Evolutionary conservation across 192 early-diverging fungal genomes (phyloP).

Genomic region (Coemansia sp.): DNA sequence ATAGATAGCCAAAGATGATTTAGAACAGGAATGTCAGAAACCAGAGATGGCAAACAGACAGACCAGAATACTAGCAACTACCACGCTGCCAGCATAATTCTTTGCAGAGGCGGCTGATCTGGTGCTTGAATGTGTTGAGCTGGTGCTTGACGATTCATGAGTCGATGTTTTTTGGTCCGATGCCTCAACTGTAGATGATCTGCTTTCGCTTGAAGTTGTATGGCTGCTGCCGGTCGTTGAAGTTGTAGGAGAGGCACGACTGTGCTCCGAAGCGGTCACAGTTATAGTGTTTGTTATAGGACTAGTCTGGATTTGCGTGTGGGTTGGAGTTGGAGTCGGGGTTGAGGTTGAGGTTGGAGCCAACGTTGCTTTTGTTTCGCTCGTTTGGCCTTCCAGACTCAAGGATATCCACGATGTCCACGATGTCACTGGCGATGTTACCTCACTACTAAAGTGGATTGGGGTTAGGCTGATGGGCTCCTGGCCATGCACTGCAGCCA

Average conservation of each 20-base stretch:
- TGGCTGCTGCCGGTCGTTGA: neutral
- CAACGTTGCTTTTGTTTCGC: neutral
- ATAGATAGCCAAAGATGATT: too few species aligned
- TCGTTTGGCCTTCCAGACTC: neutral
- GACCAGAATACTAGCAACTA: neutral
- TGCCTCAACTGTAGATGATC: neutral
- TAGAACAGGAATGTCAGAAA: neutral
- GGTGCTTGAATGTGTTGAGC: neutral
- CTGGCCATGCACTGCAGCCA: neutral
- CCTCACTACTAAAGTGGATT: constrained; percentile 12
- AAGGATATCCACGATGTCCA: neutral
- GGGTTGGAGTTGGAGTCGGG: neutral
- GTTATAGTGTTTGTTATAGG: neutral
- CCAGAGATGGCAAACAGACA: neutral
- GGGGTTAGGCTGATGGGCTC: neutral
- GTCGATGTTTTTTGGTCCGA: neutral
- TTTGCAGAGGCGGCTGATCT: constrained; percentile 3
- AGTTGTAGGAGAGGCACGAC: neutral
- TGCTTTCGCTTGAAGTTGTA: neutral
- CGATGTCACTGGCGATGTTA: neutral
- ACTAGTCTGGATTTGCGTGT: neutral
- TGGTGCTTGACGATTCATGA: neutral
- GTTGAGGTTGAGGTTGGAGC: too few species aligned
- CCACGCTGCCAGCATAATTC: neutral
- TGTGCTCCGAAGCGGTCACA: neutral